Conservation (phyloP, 371 early-diverging fungal genomes). For the Lichtheimia ramosa region DNA sequence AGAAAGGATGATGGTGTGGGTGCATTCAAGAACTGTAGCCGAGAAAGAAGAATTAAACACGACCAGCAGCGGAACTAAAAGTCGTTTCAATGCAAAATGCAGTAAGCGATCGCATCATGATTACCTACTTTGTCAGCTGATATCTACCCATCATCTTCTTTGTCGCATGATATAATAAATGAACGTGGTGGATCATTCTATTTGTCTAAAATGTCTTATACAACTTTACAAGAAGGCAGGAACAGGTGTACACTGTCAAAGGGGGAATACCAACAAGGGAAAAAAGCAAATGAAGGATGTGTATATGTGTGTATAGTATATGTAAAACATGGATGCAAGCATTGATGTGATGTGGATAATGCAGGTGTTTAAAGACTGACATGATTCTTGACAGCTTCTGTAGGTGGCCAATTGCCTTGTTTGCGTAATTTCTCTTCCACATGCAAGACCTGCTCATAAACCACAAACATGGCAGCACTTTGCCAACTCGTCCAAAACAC, state of each 20-base stretch:
- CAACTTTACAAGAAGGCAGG: no score
- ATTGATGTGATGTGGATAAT: neutral
- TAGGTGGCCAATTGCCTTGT: constrained; percentile 43
- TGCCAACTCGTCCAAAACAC: constrained; percentile 70
- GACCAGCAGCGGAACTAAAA: neutral
- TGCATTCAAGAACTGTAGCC: constrained; percentile 4
- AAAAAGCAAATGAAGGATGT: neutral
- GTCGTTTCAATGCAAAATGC: neutral
- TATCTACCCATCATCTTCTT: no score
- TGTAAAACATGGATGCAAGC: neutral
- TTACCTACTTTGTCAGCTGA: no score
- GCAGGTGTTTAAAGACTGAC: neutral
- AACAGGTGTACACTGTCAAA: no score
- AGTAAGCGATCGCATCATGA: no score
- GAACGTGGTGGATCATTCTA: no score
- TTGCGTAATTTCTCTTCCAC: constrained; percentile 37
- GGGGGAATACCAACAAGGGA: no score
- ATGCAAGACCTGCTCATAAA: constrained; percentile 65
- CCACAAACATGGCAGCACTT: constrained; percentile 70
- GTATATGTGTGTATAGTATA: neutral
- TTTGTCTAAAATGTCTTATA: no score
- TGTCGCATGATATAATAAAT: no score
- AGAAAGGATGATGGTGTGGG: constrained; percentile 28
- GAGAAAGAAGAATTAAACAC: neutral
- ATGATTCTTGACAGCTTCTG: constrained; percentile 7